Conservation (phyloP, 371 early-diverging fungal genomes). For the Rhizopus arrhizus region DNA sequence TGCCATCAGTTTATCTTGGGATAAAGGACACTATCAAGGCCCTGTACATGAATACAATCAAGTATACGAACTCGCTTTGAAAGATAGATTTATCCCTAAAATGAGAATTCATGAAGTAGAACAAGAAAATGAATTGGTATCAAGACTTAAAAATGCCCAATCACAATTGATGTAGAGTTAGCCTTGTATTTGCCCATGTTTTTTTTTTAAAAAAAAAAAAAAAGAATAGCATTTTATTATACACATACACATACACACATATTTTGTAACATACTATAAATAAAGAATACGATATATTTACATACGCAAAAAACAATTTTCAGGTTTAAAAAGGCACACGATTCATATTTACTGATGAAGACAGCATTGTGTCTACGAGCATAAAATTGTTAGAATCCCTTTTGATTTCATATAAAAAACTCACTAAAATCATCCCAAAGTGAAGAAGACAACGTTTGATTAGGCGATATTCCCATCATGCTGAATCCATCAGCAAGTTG, state of each 20-base stretch:
- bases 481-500: background rate
- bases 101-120: slow-evolving; percentile 42
- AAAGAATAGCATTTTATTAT: background rate
- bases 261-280: slow-evolving; percentile 4
- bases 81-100: slow-evolving; percentile 31
- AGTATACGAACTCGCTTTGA: slow-evolving; percentile 41
- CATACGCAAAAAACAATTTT: background rate
- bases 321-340: background rate
- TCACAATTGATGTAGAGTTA: background rate
- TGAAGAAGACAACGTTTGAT: background rate
- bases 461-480: slow-evolving; percentile 1
- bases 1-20: slow-evolving; percentile 60
- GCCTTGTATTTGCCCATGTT: too few species aligned
- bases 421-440: slow-evolving; percentile 5
- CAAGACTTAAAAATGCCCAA: slow-evolving; percentile 20
- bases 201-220: background rate
- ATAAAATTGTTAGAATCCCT: background rate
- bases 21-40: slow-evolving; percentile 44
- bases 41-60: slow-evolving; percentile 54
- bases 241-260: background rate
- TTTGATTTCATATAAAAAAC: background rate
- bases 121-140: slow-evolving; percentile 37
- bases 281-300: slow-evolving; percentile 1
- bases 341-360: background rate
- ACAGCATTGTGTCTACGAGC: background rate